Evolutionary conservation across 2,329 filamentous ascomycete species (phyloP).

Genomic region (Verticillium alfalfae): DNA sequence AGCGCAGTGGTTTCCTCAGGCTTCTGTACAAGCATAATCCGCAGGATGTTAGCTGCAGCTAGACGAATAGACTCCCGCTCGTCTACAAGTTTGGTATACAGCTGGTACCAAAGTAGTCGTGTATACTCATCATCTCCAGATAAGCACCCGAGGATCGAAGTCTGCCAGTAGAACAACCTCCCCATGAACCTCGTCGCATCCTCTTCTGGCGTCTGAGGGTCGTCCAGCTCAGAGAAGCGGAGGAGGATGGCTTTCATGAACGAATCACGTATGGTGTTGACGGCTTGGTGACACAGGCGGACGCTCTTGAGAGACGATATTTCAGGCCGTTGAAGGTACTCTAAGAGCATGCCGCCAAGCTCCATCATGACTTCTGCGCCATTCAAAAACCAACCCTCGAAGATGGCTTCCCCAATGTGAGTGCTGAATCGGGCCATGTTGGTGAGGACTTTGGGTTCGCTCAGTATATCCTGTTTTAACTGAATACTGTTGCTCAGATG

Average conservation of each 20-base stretch:
- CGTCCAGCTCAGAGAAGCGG: constrained; percentile 77
- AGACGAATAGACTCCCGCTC: constrained; percentile 60
- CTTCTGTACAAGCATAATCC: constrained; percentile 91
- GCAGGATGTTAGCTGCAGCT: constrained; percentile 77
- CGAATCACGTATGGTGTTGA: constrained; percentile 67
- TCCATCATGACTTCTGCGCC: constrained; percentile 80
- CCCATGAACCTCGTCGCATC: constrained; percentile 70
- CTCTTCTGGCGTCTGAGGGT: constrained; percentile 49
- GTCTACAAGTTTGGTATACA: constrained; percentile 84
- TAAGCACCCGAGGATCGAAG: constrained; percentile 74
- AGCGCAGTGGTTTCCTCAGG: constrained; percentile 73
- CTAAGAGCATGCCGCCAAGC: constrained; percentile 77
- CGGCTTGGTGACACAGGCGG: constrained; percentile 81
- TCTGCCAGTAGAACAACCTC: constrained; percentile 93
- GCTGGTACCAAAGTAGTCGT: constrained; percentile 82
- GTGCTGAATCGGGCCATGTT: constrained; percentile 78
- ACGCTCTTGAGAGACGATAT: constrained; percentile 79
- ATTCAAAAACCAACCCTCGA: constrained; percentile 94
- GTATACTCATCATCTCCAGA: constrained; percentile 77
- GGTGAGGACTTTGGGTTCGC: constrained; percentile 77
- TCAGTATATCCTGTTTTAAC: constrained; percentile 64
- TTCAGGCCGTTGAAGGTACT: constrained; percentile 83
- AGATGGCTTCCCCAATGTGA: constrained; percentile 84
- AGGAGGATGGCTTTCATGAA: constrained; percentile 77
- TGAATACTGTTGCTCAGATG: constrained; percentile 67